phyloP scores from a whole-genome alignment of 176 grass and related monocot species.

The Alopecurus myosuroides region DNA sequence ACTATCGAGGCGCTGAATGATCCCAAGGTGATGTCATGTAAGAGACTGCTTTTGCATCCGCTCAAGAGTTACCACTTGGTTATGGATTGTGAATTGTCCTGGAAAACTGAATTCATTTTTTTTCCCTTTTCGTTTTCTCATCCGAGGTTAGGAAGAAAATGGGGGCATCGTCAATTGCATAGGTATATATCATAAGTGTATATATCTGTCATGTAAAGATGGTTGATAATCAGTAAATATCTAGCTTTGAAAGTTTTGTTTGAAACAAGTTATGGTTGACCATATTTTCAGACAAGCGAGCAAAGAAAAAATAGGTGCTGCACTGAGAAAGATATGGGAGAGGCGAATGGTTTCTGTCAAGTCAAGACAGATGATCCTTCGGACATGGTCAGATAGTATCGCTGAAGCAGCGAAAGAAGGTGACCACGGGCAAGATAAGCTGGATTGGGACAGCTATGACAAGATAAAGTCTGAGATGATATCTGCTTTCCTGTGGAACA shows the following conservation, averaged over 20 bases:
- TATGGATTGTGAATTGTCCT: not conserved
- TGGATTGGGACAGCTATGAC: constrained; percentile 75
- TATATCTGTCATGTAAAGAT: constrained; percentile 3
- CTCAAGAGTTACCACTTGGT: constrained; percentile 5
- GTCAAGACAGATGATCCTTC: constrained; percentile 30
- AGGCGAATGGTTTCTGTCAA: constrained; percentile 38
- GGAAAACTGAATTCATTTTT: not conserved
- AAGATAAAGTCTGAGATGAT: constrained; percentile 49
- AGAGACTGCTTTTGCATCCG: constrained; percentile 36
- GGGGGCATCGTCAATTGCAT: constrained; percentile 45
- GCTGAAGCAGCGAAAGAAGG: constrained; percentile 64
- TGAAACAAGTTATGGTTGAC: not conserved
- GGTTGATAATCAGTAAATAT: not conserved
- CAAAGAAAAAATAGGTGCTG: constrained; percentile 63
- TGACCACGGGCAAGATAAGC: constrained; percentile 35
- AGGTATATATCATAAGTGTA: too few relatives aligned
- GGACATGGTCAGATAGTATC: constrained; percentile 60
- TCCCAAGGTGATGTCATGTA: constrained; percentile 99
- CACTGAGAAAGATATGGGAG: constrained; percentile 56
- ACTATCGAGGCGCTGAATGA: constrained; percentile 68
- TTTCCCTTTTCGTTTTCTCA: not conserved
- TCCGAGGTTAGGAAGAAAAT: constrained; percentile 86
- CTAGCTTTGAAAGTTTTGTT: not conserved
- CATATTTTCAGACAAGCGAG: constrained; percentile 45
- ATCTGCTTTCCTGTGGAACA: constrained; percentile 31